A percentile compares a stretch with the other conserved stretches of the same genome.
These are phyloP conservation scores for Leccinellum luteum DNA, from an alignment of 768 basidiomycete species.

Conservation along the genomic window DNA sequence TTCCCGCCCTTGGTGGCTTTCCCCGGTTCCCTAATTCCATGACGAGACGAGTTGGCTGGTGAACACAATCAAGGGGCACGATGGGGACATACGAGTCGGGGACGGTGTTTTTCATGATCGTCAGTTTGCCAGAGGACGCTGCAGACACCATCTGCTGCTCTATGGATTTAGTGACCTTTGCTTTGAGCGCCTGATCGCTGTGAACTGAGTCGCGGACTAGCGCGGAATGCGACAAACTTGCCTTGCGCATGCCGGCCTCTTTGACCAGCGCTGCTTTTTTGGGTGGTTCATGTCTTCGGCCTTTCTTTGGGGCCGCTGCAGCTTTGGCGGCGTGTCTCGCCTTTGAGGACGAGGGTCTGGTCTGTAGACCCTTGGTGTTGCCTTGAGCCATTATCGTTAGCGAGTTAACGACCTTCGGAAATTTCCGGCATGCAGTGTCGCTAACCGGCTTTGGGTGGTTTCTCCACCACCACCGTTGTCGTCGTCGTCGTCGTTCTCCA, in stretches of 20 bases:
- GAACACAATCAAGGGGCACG: not conserved
- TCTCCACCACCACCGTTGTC: slow-evolving; percentile 12
- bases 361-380: slow-evolving; percentile 72
- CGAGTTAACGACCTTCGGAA: slow-evolving; percentile 15
- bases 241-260: slow-evolving; percentile 77
- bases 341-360: slow-evolving; percentile 44
- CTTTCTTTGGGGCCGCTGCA: slow-evolving; percentile 74
- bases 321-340: slow-evolving; percentile 63
- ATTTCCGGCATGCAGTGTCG: slow-evolving; percentile 19
- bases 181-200: slow-evolving; percentile 63
- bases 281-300: slow-evolving; percentile 72
- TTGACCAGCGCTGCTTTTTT: slow-evolving; percentile 76
- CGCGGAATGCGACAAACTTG: slow-evolving; percentile 23
- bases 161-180: slow-evolving; percentile 90
- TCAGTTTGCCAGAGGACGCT: slow-evolving; percentile 85
- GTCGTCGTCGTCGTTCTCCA: slow-evolving; percentile 24
- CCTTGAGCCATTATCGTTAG: slow-evolving; percentile 68
- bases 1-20: slow-evolving; percentile 17
- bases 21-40: slow-evolving; percentile 17
- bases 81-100: slow-evolving; percentile 24
- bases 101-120: slow-evolving; percentile 80
- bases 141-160: slow-evolving; percentile 89
- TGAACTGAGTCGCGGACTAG: not conserved
- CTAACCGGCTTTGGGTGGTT: not conserved
- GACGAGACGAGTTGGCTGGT: slow-evolving; percentile 5